Evolutionary conservation across 1,139 yeast genomes (phyloP).

Genomic region (Insectozyma bohioensis): DNA sequence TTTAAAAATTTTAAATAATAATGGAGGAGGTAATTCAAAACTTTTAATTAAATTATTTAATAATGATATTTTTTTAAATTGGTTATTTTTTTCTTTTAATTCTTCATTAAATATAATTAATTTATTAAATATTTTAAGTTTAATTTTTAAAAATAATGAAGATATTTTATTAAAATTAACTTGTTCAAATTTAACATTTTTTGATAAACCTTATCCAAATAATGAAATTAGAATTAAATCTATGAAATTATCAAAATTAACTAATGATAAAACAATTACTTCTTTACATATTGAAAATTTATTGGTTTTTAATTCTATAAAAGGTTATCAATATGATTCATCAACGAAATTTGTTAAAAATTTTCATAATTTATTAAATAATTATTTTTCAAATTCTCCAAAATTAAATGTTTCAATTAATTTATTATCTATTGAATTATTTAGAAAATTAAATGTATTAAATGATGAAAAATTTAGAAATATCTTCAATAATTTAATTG

Average conservation of each 20-base stretch:
- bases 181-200: too few species aligned
- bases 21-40: too few species aligned
- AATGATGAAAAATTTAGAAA: conserved; percentile 9
- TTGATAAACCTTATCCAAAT: too few species aligned
- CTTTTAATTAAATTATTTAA: too few species aligned
- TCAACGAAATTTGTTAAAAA: conserved; percentile 12
- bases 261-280: background rate
- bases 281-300: background rate
- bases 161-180: too few species aligned
- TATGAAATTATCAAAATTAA: conserved; percentile 7
- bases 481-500: conserved; percentile 15
- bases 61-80: background rate
- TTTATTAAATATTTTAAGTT: too few species aligned
- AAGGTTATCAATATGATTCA: conserved; percentile 6
- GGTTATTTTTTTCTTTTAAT: too few species aligned
- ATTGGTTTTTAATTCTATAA: conserved; percentile 5
- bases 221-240: conserved; percentile 8
- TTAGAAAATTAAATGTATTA: conserved; percentile 12
- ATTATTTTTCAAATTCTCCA: conserved; percentile 12
- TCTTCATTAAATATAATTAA: too few species aligned
- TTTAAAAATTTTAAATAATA: background rate
- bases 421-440: conserved; percentile 9
- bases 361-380: conserved; percentile 7
- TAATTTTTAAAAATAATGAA: too few species aligned
- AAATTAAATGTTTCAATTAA: conserved; percentile 8